phyloP scores from a whole-genome alignment of 495 filamentous ascomycete species.

The Aspergillus kassunensis region DNA sequence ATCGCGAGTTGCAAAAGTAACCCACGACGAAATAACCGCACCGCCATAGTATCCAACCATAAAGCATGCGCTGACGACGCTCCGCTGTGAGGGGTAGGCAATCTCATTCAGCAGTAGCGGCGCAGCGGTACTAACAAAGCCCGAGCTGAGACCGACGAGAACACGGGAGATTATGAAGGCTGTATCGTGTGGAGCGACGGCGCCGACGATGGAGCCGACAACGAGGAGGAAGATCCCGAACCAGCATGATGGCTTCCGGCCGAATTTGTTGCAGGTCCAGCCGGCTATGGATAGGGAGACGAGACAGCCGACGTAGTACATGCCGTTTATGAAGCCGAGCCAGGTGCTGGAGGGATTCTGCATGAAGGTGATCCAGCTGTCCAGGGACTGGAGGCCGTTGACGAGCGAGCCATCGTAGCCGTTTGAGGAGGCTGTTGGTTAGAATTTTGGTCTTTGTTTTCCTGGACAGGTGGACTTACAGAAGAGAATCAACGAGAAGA shows the following conservation, averaged over 20 bases:
- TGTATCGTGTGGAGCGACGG: conserved; percentile 35
- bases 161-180: conserved; percentile 58
- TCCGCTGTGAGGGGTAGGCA: conserved; percentile 59
- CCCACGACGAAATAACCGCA: conserved; percentile 36
- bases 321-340: conserved; percentile 22
- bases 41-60: conserved; percentile 63
- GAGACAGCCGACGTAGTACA: conserved; percentile 16
- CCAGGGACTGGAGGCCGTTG: conserved; percentile 21
- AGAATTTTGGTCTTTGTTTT: neutral
- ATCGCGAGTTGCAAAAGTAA: conserved; percentile 24
- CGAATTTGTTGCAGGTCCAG: neutral
- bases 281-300: neutral
- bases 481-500: neutral
- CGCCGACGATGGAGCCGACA: conserved; percentile 54
- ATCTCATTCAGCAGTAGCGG: conserved; percentile 62
- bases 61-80: conserved; percentile 57
- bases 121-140: conserved; percentile 52
- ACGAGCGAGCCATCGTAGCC: conserved; percentile 24
- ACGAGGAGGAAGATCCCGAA: conserved; percentile 58
- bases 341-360: conserved; percentile 13
- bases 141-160: conserved; percentile 57
- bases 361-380: conserved; percentile 19
- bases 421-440: conserved; percentile 4
- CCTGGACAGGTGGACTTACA: neutral
- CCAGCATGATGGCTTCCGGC: conserved; percentile 39